phyloP scores from a whole-genome alignment of 163 green algal genomes.

The Smithsoniella earleae region DNA sequence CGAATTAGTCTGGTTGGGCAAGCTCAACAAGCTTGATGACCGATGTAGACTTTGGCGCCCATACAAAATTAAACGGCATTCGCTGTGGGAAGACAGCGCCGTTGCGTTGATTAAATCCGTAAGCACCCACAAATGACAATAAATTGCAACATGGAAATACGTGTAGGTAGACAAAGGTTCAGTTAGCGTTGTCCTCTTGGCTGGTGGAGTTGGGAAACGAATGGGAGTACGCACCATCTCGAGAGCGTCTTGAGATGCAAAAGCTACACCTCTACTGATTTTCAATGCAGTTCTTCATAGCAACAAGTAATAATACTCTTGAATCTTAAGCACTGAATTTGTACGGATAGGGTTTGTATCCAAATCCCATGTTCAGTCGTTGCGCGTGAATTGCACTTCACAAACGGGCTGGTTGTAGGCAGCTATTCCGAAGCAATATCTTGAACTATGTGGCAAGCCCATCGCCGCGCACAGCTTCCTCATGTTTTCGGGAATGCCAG shows the following conservation, averaged over 20 bases:
- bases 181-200: conserved; percentile 85
- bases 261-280: background rate
- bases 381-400: background rate
- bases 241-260: too few relatives aligned
- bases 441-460: conserved; percentile 70
- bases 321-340: background rate
- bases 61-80: too few relatives aligned
- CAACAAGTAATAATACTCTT: background rate
- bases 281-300: background rate
- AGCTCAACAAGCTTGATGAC: background rate
- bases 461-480: conserved; percentile 79
- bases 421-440: conserved; percentile 94
- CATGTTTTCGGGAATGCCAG: conserved; percentile 75
- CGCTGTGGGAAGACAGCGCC: too few relatives aligned
- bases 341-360: background rate
- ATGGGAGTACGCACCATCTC: conserved; percentile 82
- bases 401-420: conserved; percentile 38
- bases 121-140: too few relatives aligned
- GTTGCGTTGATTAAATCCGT: too few relatives aligned
- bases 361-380: background rate
- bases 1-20: background rate
- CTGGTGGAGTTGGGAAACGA: conserved; percentile 90
- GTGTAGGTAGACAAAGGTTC: conserved; percentile 30
- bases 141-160: too few relatives aligned
- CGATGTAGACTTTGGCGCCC: too few relatives aligned